These are phyloP conservation scores for Boletus semigastroideus DNA, from an alignment of 1,284 basidiomycete genomes.

Conservation along the genomic window DNA sequence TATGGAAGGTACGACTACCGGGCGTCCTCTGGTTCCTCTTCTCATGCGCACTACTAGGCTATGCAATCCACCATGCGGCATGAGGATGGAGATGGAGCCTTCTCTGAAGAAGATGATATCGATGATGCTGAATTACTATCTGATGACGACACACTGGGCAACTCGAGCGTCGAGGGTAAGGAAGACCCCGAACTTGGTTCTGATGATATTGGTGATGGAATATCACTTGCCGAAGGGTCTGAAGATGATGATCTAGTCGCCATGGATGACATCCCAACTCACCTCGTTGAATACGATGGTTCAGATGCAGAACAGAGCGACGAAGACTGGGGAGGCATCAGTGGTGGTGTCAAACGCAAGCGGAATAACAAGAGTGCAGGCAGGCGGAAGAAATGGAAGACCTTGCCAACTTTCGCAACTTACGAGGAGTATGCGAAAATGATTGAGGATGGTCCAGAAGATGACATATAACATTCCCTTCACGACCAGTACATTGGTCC, in stretches of 20 bases:
- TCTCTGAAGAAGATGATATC: constrained; percentile 37
- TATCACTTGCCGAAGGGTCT: constrained; percentile 64
- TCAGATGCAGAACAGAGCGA: constrained; percentile 44
- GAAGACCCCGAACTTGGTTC: constrained; percentile 19
- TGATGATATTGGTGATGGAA: constrained; percentile 35
- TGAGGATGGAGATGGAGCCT: constrained; percentile 46
- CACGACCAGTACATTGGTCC: neutral
- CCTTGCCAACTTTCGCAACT: constrained; percentile 86
- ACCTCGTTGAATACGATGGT: constrained; percentile 60
- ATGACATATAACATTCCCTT: constrained; percentile 7
- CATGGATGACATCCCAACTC: constrained; percentile 52
- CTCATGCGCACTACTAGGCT: constrained; percentile 46
- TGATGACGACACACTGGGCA: constrained; percentile 37
- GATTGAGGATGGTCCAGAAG: constrained; percentile 67
- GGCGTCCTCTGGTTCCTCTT: neutral
- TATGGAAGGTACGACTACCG: constrained; percentile 71
- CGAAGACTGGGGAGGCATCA: constrained; percentile 57
- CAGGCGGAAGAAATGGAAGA: constrained; percentile 72
- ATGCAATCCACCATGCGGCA: constrained; percentile 83
- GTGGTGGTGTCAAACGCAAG: constrained; percentile 35
- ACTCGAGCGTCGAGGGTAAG: constrained; percentile 34
- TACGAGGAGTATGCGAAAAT: constrained; percentile 95
- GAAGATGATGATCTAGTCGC: constrained; percentile 68
- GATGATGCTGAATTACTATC: constrained; percentile 38
- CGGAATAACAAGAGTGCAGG: constrained; percentile 51